phyloP scores from a whole-genome alignment of 495 filamentous ascomycete genomes.

The Trichoderma reesei region DNA sequence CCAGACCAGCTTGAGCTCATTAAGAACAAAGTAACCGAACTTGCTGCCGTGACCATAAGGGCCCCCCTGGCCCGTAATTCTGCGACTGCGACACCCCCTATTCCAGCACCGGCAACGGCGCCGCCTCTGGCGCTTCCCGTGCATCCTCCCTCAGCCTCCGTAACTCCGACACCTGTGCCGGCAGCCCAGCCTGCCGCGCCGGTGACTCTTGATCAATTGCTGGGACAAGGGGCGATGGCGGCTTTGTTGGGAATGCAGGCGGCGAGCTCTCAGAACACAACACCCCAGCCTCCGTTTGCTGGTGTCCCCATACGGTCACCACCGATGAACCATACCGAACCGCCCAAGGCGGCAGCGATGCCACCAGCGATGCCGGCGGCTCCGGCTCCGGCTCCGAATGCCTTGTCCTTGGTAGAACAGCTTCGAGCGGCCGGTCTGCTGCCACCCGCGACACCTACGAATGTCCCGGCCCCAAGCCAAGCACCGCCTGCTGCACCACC shows the following conservation, averaged over 20 bases:
- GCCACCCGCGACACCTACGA: constrained; percentile 19
- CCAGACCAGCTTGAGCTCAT: constrained; percentile 71
- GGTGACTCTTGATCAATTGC: constrained; percentile 40
- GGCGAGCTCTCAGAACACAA: constrained; percentile 34
- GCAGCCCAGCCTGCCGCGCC: constrained; percentile 18
- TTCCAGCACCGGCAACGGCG: constrained; percentile 19
- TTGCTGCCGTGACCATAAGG: constrained; percentile 45
- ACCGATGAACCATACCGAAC: constrained; percentile 17
- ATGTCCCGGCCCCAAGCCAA: constrained; percentile 26
- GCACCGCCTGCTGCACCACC: constrained; percentile 17
- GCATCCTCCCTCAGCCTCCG: constrained; percentile 7
- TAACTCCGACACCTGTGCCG: constrained; percentile 21
- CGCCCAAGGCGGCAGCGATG: constrained; percentile 16
- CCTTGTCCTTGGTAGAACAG: constrained; percentile 31
- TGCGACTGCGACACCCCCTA: constrained; percentile 19
- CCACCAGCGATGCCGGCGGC: constrained; percentile 23
- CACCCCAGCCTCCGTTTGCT: constrained; percentile 27
- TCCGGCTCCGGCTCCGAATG: constrained; percentile 17
- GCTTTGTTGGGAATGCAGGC: constrained; percentile 37
- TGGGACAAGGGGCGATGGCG: constrained; percentile 44
- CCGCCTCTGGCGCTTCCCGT: constrained; percentile 24
- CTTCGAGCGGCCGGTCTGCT: constrained; percentile 32
- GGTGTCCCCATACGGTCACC: constrained; percentile 30
- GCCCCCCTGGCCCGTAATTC: constrained; percentile 24
- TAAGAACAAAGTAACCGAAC: constrained; percentile 65